Evolutionary conservation across 192 early-diverging fungal genomes (phyloP).

Genomic region (Coemansia brasiliensis): DNA sequence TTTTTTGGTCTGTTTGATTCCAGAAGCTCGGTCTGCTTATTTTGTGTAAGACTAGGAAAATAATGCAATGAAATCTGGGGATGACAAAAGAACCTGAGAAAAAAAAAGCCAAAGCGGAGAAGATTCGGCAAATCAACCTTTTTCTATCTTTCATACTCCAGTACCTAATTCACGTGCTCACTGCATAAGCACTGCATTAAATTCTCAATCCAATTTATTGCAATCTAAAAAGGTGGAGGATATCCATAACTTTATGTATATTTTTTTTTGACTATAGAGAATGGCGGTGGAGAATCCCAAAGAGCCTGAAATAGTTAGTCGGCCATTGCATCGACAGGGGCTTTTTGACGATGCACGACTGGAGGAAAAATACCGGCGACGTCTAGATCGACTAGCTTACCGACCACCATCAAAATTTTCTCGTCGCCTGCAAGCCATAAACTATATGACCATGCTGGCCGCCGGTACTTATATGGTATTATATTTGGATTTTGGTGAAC

Average conservation of each 20-base stretch:
- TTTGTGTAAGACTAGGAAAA: too few relatives aligned
- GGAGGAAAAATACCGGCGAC: slow-evolving; percentile 44
- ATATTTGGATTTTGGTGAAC: slow-evolving; percentile 44
- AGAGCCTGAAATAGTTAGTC: slow-evolving; percentile 11
- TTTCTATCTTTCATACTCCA: neutral
- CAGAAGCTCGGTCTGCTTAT: too few relatives aligned
- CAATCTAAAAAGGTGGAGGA: neutral
- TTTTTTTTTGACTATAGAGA: neutral
- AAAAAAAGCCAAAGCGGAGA: too few relatives aligned
- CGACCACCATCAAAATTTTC: slow-evolving; percentile 42
- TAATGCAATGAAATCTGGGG: too few relatives aligned
- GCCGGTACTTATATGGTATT: slow-evolving; percentile 46
- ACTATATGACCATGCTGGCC: slow-evolving; percentile 47
- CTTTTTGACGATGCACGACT: slow-evolving; percentile 36
- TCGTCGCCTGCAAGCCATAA: slow-evolving; percentile 39
- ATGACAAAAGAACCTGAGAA: too few relatives aligned
- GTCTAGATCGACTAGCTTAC: slow-evolving; percentile 37
- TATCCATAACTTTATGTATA: neutral
- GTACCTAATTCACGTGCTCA: neutral
- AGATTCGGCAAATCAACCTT: too few relatives aligned
- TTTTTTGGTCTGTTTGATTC: too few relatives aligned
- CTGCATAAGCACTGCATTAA: neutral
- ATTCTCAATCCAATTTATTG: neutral
- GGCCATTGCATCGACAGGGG: slow-evolving; percentile 41
- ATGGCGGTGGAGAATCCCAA: neutral